These are phyloP conservation scores for Delonix regia DNA, from an alignment of 306 rosid species.

Conservation along the genomic window DNA sequence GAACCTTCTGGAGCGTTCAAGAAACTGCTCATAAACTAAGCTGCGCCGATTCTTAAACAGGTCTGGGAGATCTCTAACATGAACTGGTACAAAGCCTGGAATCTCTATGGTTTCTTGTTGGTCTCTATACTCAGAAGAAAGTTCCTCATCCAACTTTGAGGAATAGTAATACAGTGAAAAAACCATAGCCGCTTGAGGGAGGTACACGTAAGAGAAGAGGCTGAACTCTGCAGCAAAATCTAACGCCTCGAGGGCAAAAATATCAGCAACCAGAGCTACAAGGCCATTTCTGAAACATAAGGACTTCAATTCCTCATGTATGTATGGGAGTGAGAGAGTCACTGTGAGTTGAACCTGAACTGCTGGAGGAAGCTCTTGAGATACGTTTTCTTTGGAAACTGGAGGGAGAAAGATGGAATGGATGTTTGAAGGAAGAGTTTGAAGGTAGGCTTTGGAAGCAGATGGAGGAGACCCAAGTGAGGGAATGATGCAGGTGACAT, in stretches of 20 bases:
- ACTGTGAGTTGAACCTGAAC: neutral
- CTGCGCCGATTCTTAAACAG: conserved; percentile 21
- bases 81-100: conserved; percentile 41
- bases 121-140: conserved; percentile 29
- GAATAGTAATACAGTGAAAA: neutral
- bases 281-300: neutral
- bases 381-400: neutral
- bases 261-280: conserved; percentile 21
- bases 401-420: conserved; percentile 1
- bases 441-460: conserved; percentile 1
- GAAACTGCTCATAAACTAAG: neutral
- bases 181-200: conserved; percentile 11
- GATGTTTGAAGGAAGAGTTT: neutral
- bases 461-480: neutral
- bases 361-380: neutral
- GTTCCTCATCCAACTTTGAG: neutral
- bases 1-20: conserved; percentile 17
- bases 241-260: neutral
- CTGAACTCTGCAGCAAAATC: conserved; percentile 24
- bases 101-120: conserved; percentile 12
- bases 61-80: conserved; percentile 34
- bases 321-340: neutral
- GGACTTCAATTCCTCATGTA: neutral
- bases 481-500: conserved; percentile 12
- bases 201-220: conserved; percentile 1